These are phyloP conservation scores for Rugonectria rugulosa DNA, from an alignment of 2,329 filamentous ascomycete genomes.

Conservation along the genomic window DNA sequence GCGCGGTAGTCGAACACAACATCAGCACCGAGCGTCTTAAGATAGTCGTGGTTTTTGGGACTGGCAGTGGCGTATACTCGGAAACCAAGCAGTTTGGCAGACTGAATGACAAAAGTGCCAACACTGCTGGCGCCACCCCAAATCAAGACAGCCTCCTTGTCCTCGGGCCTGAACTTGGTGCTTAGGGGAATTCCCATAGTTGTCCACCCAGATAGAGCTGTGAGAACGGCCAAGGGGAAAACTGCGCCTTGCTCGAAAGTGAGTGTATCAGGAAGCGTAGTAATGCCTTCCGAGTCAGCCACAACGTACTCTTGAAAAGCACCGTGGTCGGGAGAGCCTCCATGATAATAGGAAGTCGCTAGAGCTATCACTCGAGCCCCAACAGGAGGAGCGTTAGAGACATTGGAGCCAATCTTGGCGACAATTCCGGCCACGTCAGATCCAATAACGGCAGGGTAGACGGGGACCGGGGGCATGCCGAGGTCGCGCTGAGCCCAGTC, in stretches of 20 bases:
- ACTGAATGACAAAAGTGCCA: background rate
- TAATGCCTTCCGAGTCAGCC: background rate
- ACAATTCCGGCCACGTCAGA: background rate
- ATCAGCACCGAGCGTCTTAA: background rate
- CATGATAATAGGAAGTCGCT: too few relatives aligned
- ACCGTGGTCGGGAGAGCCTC: background rate
- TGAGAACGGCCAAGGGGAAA: background rate
- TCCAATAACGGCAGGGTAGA: background rate
- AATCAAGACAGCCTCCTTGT: background rate
- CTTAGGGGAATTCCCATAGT: background rate
- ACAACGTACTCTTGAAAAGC: background rate
- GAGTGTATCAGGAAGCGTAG: background rate
- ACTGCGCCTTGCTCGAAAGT: background rate
- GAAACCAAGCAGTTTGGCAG: background rate
- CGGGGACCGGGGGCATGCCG: background rate
- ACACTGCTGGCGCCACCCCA: background rate
- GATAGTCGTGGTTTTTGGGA: background rate
- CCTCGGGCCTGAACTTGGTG: background rate
- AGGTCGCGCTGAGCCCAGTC: background rate
- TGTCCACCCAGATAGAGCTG: background rate
- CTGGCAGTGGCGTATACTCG: background rate
- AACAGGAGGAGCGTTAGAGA: too few relatives aligned
- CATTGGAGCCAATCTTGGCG: background rate
- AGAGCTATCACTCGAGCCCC: too few relatives aligned
- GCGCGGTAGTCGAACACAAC: background rate